These are phyloP conservation scores for Allium fistulosum DNA, from an alignment of 106 monocot species.

Conservation along the genomic window DNA sequence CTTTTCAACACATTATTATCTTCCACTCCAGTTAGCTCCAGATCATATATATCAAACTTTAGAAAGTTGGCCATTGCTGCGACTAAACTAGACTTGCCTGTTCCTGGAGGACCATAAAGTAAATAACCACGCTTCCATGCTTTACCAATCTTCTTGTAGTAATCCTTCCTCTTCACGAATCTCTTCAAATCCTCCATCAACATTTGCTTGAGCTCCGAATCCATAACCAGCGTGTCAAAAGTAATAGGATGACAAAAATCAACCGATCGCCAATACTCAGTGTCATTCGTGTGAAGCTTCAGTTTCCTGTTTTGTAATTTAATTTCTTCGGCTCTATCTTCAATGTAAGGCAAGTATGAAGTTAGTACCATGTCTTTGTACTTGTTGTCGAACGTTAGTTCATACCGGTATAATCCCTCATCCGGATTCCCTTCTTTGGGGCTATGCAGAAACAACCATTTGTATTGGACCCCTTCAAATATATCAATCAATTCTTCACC, in stretches of 20 bases:
- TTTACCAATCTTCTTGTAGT: constrained; percentile 13
- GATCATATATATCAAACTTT: constrained; percentile 18
- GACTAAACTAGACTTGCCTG: constrained; percentile 32
- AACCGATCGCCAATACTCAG: not conserved
- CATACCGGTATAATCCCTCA: too few species aligned
- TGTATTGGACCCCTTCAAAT: not conserved
- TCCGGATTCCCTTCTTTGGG: not conserved
- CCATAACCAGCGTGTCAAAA: constrained; percentile 11
- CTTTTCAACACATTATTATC: too few species aligned
- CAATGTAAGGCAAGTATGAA: not conserved
- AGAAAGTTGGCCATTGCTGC: constrained; percentile 30
- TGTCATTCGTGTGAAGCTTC: not conserved
- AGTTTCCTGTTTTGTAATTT: not conserved
- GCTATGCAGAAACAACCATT: not conserved
- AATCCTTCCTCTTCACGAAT: constrained; percentile 5
- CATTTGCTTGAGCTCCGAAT: not conserved
- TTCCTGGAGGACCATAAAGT: constrained; percentile 29
- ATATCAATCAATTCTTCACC: not conserved
- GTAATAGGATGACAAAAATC: constrained; percentile 1
- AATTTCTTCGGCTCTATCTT: not conserved
- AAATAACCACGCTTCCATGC: constrained; percentile 36
- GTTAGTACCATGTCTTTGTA: not conserved
- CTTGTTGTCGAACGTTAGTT: too few species aligned
- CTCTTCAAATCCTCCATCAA: constrained; percentile 12
- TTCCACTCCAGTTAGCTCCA: constrained; percentile 15